A percentile compares a stretch with the other conserved stretches of the same genome.
phyloP scores from a whole-genome alignment of 2,329 filamentous ascomycete species.

The Cladosporium sp. region DNA sequence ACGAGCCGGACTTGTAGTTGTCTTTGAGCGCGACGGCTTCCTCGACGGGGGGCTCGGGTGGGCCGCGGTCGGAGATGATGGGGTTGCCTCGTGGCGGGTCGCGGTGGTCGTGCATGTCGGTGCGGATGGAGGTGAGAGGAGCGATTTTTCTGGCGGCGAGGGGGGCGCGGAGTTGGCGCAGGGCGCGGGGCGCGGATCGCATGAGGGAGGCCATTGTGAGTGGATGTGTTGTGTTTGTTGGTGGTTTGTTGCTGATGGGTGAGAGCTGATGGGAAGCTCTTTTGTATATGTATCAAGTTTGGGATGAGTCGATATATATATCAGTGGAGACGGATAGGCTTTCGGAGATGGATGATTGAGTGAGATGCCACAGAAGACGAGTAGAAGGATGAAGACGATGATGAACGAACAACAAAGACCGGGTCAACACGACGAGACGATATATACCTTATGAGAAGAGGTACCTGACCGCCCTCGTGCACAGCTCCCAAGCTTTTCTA shows the following conservation, averaged over 20 bases:
- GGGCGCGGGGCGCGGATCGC: conserved; percentile 18
- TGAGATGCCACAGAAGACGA: neutral
- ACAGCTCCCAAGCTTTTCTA: conserved; percentile 7
- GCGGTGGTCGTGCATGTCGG: conserved; percentile 24
- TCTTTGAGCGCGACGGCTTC: conserved; percentile 29
- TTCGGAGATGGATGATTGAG: too few species aligned
- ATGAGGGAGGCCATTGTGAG: conserved; percentile 20
- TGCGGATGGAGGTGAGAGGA: conserved; percentile 17
- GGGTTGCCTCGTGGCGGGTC: conserved; percentile 30
- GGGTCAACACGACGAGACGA: conserved; percentile 1
- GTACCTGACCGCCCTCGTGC: conserved; percentile 1
- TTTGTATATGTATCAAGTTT: neutral
- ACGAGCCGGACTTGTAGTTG: conserved; percentile 28
- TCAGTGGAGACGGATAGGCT: neutral
- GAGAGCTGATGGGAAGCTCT: neutral
- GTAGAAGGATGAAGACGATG: neutral
- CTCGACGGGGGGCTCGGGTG: conserved; percentile 28
- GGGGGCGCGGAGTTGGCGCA: conserved; percentile 15
- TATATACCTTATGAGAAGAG: conserved; percentile 6
- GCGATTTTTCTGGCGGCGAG: conserved; percentile 13
- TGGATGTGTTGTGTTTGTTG: neutral
- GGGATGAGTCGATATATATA: neutral
- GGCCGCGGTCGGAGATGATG: conserved; percentile 25
- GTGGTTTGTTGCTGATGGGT: neutral
- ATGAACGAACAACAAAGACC: neutral